Percentiles rank a stretch among this genome's conserved stretches.
These are phyloP conservation scores for Suhomyces kunorum DNA, from an alignment of 1,139 yeast species.

Conservation along the genomic window DNA sequence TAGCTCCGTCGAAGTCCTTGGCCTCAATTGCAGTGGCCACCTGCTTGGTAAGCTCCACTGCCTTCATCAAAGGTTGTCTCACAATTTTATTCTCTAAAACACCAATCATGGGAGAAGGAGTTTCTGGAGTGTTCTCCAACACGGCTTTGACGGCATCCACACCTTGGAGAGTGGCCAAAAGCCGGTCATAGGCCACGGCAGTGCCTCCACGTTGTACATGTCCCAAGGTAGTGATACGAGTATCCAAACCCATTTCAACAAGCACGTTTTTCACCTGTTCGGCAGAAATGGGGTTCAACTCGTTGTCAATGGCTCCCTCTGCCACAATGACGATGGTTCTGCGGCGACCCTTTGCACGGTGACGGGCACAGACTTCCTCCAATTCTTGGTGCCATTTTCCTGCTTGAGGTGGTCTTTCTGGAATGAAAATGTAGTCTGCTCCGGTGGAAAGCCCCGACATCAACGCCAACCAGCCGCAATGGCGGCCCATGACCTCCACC, in stretches of 20 bases:
- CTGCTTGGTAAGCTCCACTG: constrained; percentile 66
- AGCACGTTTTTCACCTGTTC: constrained; percentile 68
- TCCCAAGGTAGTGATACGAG: constrained; percentile 77
- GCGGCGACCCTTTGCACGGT: constrained; percentile 70
- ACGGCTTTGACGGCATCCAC: constrained; percentile 82
- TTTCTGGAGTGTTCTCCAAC: constrained; percentile 64
- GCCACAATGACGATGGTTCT: constrained; percentile 81
- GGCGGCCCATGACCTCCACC: constrained; percentile 88
- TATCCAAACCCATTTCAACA: constrained; percentile 72
- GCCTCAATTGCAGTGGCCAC: constrained; percentile 67
- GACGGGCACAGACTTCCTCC: constrained; percentile 64
- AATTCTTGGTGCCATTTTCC: constrained; percentile 63
- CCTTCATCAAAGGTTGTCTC: constrained; percentile 68
- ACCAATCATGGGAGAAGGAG: constrained; percentile 78
- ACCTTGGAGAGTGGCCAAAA: constrained; percentile 77
- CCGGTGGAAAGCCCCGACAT: constrained; percentile 84
- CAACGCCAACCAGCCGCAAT: constrained; percentile 84
- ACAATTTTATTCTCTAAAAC: constrained; percentile 71
- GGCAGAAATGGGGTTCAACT: constrained; percentile 64
- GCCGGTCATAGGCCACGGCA: constrained; percentile 77
- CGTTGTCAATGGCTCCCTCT: constrained; percentile 76
- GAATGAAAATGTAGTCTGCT: constrained; percentile 79
- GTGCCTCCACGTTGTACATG: constrained; percentile 89
- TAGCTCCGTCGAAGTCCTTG: constrained; percentile 64
- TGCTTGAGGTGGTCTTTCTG: constrained; percentile 70